These are phyloP conservation scores for Eutrema japonicum DNA, from an alignment of 345 rosid genomes.

Conservation along the genomic window DNA sequence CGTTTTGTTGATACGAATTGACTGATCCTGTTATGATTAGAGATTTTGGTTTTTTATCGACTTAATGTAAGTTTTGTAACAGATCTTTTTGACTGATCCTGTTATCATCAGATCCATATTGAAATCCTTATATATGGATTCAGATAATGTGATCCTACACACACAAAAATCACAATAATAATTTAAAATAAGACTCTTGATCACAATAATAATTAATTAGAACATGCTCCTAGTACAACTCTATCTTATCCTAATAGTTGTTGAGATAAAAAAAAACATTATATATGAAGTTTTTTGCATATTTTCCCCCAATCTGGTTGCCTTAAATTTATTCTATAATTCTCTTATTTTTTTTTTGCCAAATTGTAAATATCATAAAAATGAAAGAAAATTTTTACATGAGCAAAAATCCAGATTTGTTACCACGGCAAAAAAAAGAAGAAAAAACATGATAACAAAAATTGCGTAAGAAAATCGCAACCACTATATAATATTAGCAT, in stretches of 20 bases:
- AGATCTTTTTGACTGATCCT: too few relatives aligned
- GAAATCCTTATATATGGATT: too few relatives aligned
- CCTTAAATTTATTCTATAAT: not conserved
- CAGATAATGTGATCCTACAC: not conserved
- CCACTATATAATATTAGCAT: not conserved
- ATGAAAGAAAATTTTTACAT: too few relatives aligned
- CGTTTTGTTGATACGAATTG: too few relatives aligned
- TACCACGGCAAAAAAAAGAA: too few relatives aligned
- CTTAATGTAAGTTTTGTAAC: too few relatives aligned
- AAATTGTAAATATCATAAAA: too few relatives aligned
- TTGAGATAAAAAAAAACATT: slow-evolving; percentile 13
- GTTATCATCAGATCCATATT: not conserved
- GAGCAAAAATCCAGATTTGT: too few relatives aligned
- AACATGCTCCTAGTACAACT: not conserved
- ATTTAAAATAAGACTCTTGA: not conserved
- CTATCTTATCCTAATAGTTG: not conserved
- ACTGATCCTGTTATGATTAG: too few relatives aligned
- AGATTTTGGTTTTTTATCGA: too few relatives aligned
- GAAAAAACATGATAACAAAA: too few relatives aligned
- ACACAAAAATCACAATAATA: not conserved
- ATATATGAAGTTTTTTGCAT: not conserved
- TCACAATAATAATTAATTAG: not conserved
- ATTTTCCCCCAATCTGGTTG: not conserved
- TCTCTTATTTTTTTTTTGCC: too few relatives aligned
- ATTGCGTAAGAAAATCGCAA: slow-evolving; percentile 9